A percentile compares a stretch with the other conserved stretches of the same genome.
Conservation (phyloP, 495 filamentous ascomycete species). For the Glutinoglossum americanum region DNA sequence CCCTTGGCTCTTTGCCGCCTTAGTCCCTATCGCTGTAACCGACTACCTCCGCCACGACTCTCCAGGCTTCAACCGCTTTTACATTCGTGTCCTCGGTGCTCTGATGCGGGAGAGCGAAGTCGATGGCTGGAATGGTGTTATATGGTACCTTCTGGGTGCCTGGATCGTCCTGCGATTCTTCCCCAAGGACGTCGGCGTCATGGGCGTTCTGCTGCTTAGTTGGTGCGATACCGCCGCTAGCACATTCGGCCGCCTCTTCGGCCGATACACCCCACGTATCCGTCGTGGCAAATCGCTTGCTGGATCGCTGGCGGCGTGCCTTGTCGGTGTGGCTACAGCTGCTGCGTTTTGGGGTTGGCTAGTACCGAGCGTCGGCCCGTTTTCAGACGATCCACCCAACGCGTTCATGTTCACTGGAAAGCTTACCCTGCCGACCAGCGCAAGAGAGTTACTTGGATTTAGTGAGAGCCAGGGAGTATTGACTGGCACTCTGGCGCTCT, state of each 20-base stretch:
- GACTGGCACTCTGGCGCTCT: conserved; percentile 51
- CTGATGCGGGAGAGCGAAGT: conserved; percentile 96
- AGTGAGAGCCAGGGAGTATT: conserved; percentile 25
- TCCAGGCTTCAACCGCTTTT: conserved; percentile 62
- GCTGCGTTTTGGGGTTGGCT: conserved; percentile 73
- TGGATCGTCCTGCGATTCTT: conserved; percentile 71
- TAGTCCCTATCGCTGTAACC: conserved; percentile 72
- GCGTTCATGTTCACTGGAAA: conserved; percentile 66
- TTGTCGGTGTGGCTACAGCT: conserved; percentile 62
- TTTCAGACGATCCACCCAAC: conserved; percentile 39
- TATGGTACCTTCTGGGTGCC: conserved; percentile 83
- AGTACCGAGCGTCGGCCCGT: conserved; percentile 43
- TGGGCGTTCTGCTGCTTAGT: conserved; percentile 70
- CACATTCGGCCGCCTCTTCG: conserved; percentile 75
- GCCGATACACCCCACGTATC: conserved; percentile 67
- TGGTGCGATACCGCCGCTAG: conserved; percentile 97
- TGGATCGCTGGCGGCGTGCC: conserved; percentile 62
- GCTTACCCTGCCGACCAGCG: conserved; percentile 36
- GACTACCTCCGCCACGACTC: conserved; percentile 69
- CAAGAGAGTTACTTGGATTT: conserved; percentile 19
- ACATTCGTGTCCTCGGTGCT: conserved; percentile 63
- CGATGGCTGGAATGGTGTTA: conserved; percentile 79
- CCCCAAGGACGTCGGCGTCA: conserved; percentile 83
- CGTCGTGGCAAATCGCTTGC: conserved; percentile 79
- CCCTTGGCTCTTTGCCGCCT: conserved; percentile 55